Conservation (phyloP, 768 basidiomycete genomes). For the Russula brevipes region DNA sequence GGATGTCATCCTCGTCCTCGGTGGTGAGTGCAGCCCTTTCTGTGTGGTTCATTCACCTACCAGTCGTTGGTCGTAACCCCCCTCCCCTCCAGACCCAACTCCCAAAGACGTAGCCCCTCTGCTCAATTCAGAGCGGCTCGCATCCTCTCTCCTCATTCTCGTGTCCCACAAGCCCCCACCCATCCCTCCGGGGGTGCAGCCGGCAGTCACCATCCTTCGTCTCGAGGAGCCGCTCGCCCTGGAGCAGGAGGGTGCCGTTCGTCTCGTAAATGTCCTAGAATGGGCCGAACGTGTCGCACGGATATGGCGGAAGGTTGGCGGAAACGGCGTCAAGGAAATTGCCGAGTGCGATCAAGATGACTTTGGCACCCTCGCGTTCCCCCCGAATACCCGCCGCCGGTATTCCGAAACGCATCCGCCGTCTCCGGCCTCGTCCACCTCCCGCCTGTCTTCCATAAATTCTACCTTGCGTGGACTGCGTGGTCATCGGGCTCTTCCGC, state of each 20-base stretch:
- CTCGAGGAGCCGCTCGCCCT: slow-evolving; percentile 33
- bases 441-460: background rate
- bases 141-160: slow-evolving; percentile 37
- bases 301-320: slow-evolving; percentile 35
- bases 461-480: slow-evolving; percentile 8
- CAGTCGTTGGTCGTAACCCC: background rate
- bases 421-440: background rate
- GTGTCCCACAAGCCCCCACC: slow-evolving; percentile 34
- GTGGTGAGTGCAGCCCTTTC: slow-evolving; percentile 31
- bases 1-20: slow-evolving; percentile 37
- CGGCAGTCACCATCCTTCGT: slow-evolving; percentile 35
- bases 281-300: slow-evolving; percentile 39
- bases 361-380: slow-evolving; percentile 28
- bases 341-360: slow-evolving; percentile 29
- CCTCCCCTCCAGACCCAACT: slow-evolving; percentile 11
- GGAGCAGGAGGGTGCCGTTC: slow-evolving; percentile 33
- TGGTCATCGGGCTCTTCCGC: slow-evolving; percentile 23
- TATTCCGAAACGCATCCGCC: slow-evolving; percentile 7
- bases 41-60: background rate
- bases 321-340: slow-evolving; percentile 29
- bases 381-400: slow-evolving; percentile 22
- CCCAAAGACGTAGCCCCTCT: slow-evolving; percentile 33
- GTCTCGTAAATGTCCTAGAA: slow-evolving; percentile 36
- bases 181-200: slow-evolving; percentile 29
- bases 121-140: slow-evolving; percentile 33